These are phyloP conservation scores for Thelephora aurantiotincta DNA, from an alignment of 768 basidiomycete genomes.

Conservation along the genomic window DNA sequence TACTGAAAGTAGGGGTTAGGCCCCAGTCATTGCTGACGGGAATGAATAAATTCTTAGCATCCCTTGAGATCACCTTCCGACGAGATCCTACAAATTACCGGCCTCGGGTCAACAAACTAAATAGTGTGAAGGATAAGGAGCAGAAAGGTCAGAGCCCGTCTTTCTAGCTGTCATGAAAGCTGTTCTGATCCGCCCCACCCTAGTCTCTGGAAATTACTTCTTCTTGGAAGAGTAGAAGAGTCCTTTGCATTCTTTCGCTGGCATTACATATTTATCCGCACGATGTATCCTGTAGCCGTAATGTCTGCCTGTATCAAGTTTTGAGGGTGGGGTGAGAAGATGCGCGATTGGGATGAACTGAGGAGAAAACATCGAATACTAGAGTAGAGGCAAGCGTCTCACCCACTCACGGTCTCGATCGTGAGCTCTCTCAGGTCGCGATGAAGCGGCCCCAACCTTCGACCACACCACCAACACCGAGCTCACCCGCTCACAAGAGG, in stretches of 20 bases:
- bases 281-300: too few relatives aligned
- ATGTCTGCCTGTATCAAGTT: too few relatives aligned
- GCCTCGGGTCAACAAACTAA: slow-evolving; percentile 74
- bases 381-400: too few relatives aligned
- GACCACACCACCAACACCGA: slow-evolving; percentile 4
- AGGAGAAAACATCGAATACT: too few relatives aligned
- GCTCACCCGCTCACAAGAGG: slow-evolving; percentile 24
- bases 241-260: too few relatives aligned
- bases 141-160: slow-evolving; percentile 49
- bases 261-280: too few relatives aligned
- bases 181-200: slow-evolving; percentile 1
- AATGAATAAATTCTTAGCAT: slow-evolving; percentile 96
- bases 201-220: slow-evolving; percentile 80
- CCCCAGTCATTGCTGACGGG: slow-evolving; percentile 91
- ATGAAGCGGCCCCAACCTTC: neutral
- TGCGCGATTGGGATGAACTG: too few relatives aligned
- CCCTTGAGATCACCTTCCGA: slow-evolving; percentile 94
- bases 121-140: slow-evolving; percentile 80
- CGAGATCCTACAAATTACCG: slow-evolving; percentile 93
- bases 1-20: slow-evolving; percentile 23
- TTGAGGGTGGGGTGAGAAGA: too few relatives aligned
- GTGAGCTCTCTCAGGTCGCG: neutral
- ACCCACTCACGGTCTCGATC: too few relatives aligned
- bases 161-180: neutral
- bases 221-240: slow-evolving; percentile 67